phyloP scores from a whole-genome alignment of 2,329 filamentous ascomycete genomes.

The Arthrobotrys entomopaga region DNA sequence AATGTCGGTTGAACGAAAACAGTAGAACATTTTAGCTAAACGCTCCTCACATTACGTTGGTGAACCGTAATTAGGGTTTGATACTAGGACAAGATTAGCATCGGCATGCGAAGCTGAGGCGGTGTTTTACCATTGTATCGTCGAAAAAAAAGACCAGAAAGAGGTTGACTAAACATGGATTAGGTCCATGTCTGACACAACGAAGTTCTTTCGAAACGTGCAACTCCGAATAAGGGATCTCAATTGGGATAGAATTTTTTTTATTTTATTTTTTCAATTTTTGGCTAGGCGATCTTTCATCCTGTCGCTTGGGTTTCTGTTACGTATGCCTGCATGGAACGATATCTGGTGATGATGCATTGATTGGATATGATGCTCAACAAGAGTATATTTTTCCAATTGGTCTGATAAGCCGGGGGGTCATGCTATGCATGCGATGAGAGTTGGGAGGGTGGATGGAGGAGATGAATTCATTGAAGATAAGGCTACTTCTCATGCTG shows the following conservation, averaged over 20 bases:
- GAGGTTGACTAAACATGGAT: conserved; percentile 46
- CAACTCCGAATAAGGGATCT: conserved; percentile 49
- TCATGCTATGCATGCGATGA: not conserved
- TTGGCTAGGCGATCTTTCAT: conserved; percentile 11
- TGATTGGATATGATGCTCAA: conserved; percentile 10
- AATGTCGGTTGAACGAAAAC: conserved; percentile 10
- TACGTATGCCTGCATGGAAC: conserved; percentile 34
- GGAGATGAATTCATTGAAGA: conserved; percentile 17
- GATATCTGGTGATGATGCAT: conserved; percentile 20
- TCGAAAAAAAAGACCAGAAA: conserved; percentile 20
- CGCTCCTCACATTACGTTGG: not conserved
- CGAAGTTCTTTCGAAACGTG: conserved; percentile 50
- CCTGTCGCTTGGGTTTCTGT: conserved; percentile 8
- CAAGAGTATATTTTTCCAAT: not conserved
- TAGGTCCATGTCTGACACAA: conserved; percentile 51
- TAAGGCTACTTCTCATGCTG: conserved; percentile 15
- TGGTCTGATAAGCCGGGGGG: conserved; percentile 30
- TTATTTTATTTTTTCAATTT: not conserved
- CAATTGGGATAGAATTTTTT: not conserved
- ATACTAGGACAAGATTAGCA: conserved; percentile 6
- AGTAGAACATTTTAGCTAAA: conserved; percentile 8
- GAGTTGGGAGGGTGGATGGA: not conserved
- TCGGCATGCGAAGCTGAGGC: conserved; percentile 11
- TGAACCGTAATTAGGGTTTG: not conserved
- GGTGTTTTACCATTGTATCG: conserved; percentile 50